A percentile compares a stretch with the other conserved stretches of the same genome.
Evolutionary conservation across 257 asterid species (phyloP).

Genomic region (Solanum paucissectum): DNA sequence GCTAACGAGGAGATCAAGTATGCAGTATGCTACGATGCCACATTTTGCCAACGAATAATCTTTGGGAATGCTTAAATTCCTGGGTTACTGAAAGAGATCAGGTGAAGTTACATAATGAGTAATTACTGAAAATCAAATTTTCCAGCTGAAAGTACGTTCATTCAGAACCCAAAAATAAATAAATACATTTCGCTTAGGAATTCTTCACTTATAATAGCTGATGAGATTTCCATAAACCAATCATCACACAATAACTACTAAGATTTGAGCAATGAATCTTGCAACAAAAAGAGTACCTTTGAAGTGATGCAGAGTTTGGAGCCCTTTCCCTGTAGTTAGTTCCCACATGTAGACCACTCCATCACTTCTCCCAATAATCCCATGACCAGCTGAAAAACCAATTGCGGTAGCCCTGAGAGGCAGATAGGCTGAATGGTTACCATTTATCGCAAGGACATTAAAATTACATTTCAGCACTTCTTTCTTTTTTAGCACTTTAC

Average conservation of each 20-base stretch:
- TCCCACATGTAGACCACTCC: constrained; percentile 83
- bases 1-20: too few relatives aligned
- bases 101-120: too few relatives aligned
- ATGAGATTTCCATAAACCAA: neutral
- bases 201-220: too few relatives aligned
- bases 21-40: too few relatives aligned
- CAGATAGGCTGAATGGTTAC: neutral
- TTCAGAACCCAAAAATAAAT: too few relatives aligned
- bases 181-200: too few relatives aligned
- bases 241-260: neutral
- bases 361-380: constrained; percentile 70
- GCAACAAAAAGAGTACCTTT: constrained; percentile 34
- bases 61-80: too few relatives aligned
- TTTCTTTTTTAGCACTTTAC: neutral
- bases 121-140: too few relatives aligned
- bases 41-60: too few relatives aligned
- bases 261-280: neutral
- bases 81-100: too few relatives aligned
- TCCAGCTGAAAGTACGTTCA: too few relatives aligned
- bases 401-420: constrained; percentile 50
- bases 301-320: constrained; percentile 51
- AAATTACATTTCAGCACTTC: neutral
- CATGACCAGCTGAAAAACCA: constrained; percentile 53
- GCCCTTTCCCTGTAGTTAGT: constrained; percentile 61
- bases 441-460: neutral